Evolutionary conservation across 106 monocot species (phyloP), one percentile per base, ranked within the genome.

Genomic region (Dendrobium nobile): DNA sequence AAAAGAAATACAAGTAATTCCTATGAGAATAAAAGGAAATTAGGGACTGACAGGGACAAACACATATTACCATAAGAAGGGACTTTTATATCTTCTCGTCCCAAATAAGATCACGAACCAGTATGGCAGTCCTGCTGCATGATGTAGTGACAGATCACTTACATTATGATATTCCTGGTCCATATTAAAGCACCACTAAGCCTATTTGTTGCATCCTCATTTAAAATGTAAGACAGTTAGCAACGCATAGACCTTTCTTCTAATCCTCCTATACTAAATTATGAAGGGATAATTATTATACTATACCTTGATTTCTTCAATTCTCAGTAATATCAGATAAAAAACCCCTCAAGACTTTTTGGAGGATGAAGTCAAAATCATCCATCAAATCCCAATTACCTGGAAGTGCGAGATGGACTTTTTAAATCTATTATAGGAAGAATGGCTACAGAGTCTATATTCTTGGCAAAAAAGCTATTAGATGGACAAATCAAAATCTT

Each of bases 331-430:
- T 93, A 72, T 95, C 95, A 48, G 91, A 33, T 93, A n/a, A n/a
- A 84, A 93, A 95, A 47, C 95, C 95, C 79, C 95, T 89, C 56
- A 95, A 82, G 79, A 95, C 95, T n/a, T n/a, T n/a, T 95, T 95
- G 95, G 80, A 95, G 2, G 95, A 95, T 79, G 85, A n/a, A 64
- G 86, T 95, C 95, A 91, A 86, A 91, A 73, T 95, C 95, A 61
- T 95, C 95, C 80, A 87, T 89, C 93, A n/a, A 89, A 85, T 22
- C 95, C 93, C 93, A 96, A 92, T 84, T 96, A 93, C 93, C 93
- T 16, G 82, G 27, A 75, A 54, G 41, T 54, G 43, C 72, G 31
- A n/a, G 17, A 0, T 67, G 47, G 40, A n/a, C n/a, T 56, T 5
- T 24, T 64, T 0, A 64, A 78, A 24, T 64, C 24, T 24, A 22